phyloP scores from a whole-genome alignment of 2,329 filamentous ascomycete species.

The Pseudocercospora fijiensis region DNA sequence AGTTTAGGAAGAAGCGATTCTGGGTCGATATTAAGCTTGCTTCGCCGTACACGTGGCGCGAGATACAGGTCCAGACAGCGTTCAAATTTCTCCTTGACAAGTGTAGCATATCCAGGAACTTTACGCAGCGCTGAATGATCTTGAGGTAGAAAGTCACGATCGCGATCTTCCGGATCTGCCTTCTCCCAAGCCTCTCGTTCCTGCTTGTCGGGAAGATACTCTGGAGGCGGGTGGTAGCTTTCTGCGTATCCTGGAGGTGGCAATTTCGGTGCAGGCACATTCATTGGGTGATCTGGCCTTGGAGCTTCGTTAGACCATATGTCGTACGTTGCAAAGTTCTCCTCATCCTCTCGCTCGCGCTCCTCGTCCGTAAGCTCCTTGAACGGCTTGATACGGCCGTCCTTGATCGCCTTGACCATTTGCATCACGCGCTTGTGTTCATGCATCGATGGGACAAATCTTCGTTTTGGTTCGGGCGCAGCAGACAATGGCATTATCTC shows the following conservation, averaged over 20 bases:
- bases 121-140: slow-evolving; percentile 81
- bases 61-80: slow-evolving; percentile 93
- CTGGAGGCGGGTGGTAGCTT: slow-evolving; percentile 92
- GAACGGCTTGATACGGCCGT: slow-evolving; percentile 91
- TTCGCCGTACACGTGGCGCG: slow-evolving; percentile 86
- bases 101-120: slow-evolving; percentile 84
- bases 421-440: slow-evolving; percentile 97
- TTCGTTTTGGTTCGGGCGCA: slow-evolving; percentile 91
- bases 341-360: slow-evolving; percentile 59
- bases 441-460: slow-evolving; percentile 94
- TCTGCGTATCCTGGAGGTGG: slow-evolving; percentile 91
- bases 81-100: slow-evolving; percentile 95
- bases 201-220: slow-evolving; percentile 84
- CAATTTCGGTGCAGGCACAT: slow-evolving; percentile 89
- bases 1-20: slow-evolving; percentile 89
- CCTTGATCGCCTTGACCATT: slow-evolving; percentile 89
- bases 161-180: slow-evolving; percentile 82
- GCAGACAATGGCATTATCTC: slow-evolving; percentile 94
- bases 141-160: slow-evolving; percentile 82
- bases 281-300: slow-evolving; percentile 82
- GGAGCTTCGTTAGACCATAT: slow-evolving; percentile 92
- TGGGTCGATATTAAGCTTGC: slow-evolving; percentile 94
- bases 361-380: slow-evolving; percentile 68
- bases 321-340: slow-evolving; percentile 75
- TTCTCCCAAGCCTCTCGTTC: slow-evolving; percentile 85